Evolutionary conservation across 1,284 basidiomycete species (phyloP), one percentile per base, ranked within the genome.

Genomic region (Irpex lacteus): DNA sequence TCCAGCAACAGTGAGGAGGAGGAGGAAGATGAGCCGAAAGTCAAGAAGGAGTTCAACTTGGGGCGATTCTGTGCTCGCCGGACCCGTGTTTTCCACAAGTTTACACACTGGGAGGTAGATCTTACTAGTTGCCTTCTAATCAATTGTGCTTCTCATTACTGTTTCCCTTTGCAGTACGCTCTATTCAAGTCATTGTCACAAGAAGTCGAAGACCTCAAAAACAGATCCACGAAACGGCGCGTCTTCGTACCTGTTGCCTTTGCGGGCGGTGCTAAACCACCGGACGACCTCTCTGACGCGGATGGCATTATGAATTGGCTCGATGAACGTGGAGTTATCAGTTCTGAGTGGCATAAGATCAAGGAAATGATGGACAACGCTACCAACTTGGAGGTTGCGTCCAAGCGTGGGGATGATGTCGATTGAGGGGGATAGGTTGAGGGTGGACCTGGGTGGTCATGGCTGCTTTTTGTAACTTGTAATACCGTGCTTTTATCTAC

Each of bases 101-200:
- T 95, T 72, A 84, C 82, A 7, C 94, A 96, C 70, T 96, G 94
- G 94, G 91, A 92, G 87, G 94, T 94, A 69, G 64, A 83, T 68
- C n/a, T 7, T 34, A 52, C n/a, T 15, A n/a, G n/a, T n/a, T n/a
- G n/a, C n/a, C n/a, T n/a, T n/a, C n/a, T n/a, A n/a, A n/a, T n/a
- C n/a, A n/a, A n/a, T n/a, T n/a, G n/a, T n/a, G n/a, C n/a, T n/a
- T n/a, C 13, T 15, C 53, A 37, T 19, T 54, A 44, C 3, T 32
- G 63, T 11, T 59, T 40, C 9, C 5, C 40, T 1, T 60, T 38
- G n/a, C 47, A 92, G 88, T 81, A 86, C 70, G 72, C 80, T 6
- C 78, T 91, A 34, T 91, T 89, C 75, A 78, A 81, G 60, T 70
- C 74, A 9, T 80, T 92, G 34, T 74, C 75, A 15, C 73, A 75